Evolutionary conservation across 192 early-diverging fungal genomes (phyloP), one percentile per base, ranked within the genome.

Genomic region (Borealophlyctis nickersoniae): DNA sequence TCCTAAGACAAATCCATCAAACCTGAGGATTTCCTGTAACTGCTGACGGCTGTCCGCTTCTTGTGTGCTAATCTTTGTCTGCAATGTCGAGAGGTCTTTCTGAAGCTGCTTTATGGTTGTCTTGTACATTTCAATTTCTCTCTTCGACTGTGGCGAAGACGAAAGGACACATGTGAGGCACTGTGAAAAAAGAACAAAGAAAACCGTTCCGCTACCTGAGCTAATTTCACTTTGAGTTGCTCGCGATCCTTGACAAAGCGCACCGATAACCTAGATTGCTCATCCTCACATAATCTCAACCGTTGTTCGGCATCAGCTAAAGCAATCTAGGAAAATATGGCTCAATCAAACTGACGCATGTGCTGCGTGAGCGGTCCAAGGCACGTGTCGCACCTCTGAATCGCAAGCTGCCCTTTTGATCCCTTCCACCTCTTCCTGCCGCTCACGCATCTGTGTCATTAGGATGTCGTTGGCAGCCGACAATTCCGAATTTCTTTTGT

Each of bases 181-280:
- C n/a, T n/a, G n/a, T n/a, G n/a, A n/a, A 63, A 22, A 13, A 45
- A 45, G 39, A n/a, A 36, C 28, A 39, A 23, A 19, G 23, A 5
- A 11, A 16, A 23, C 13, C 5, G 13, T 61, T 16, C 24, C 60
- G 5, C 13, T 29, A 75, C 65, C 60, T 78, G 70, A 23, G 77
- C 77, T 30, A 70, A 28, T 45, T 73, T 78, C 3, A 78, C 48
- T 51, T 69, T 74, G 3, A 36, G 54, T n/a, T 53, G 31, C 53
- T 78, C 77, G 11, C 77, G 70, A 13, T 81, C 79, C 49, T 81
- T 79, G 27, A 79, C 16, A 16, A 78, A 36, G n/a, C 66, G 28
- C 14, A 62, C 39, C 14, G 66, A 59, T 35, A 79, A 28, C 16
- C 58, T 32, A 4, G 65, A 29, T 19, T 66, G 74, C 26, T 73